Evolutionary conservation across 441 rosid genomes (phyloP), one percentile per base, ranked within the genome.

Genomic region (Corymbia calophylla): DNA sequence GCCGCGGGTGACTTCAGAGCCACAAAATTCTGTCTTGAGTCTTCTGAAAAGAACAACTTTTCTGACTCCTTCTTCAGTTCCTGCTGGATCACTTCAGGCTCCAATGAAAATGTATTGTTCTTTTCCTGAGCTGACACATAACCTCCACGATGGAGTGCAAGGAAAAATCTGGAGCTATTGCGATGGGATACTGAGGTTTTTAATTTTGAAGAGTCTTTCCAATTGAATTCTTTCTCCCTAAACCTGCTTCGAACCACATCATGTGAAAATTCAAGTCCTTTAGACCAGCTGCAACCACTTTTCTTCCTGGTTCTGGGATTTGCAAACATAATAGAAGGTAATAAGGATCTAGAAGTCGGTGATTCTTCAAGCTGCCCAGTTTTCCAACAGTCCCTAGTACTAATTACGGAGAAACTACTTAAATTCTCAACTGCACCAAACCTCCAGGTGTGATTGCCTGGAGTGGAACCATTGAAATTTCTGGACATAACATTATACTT

Each of bases 121-220:
- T 21, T 44, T 44, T 88, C 55, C 49, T 51, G 81, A 12, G 60
- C 48, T 10, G 54, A 48, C n/a, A 81, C 58, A 87, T 73, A 60
- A n/a, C 88, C 68, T 89, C 88, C 90, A 48, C 82, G 60, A 49
- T 66, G 84, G 10, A 60, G 11, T 51, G 86, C 66, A 88, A 68
- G 54, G 64, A 66, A 44, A 73, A 60, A 58, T 86, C 81, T 90
- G 89, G 90, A 53, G 53, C 54, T 88, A 56, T 53, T 90, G 90
- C 31, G 47, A 88, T 58, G 82, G 87, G 66, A 31, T n/a, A n/a
- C 88, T 21, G 90, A 60, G 55, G 88, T 86, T 87, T 90, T 87
- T 88, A n/a, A 66, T 88, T 91, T 89, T 35, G 64, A 86, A 87
- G 86, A 53, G 39, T 90, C 91, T 88, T 87, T 90, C 81, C 56